Evolutionary conservation across 768 basidiomycete genomes (phyloP).

Genomic region (Strobilomyces confusus): DNA sequence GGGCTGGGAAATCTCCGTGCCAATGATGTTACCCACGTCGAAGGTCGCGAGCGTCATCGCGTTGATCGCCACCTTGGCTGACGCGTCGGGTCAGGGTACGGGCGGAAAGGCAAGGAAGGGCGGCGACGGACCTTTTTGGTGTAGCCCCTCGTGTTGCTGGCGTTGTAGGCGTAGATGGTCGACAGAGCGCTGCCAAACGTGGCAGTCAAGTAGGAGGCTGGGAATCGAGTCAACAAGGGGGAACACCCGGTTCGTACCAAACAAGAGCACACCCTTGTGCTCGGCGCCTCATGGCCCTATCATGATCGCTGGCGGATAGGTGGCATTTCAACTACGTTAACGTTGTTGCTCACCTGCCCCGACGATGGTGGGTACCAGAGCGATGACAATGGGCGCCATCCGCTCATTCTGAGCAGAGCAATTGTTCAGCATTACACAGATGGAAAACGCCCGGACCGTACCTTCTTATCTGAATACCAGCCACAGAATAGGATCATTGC

Average conservation of each 20-base stretch:
- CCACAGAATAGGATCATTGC: conserved; percentile 49
- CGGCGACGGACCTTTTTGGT: conserved; percentile 50
- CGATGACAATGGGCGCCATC: conserved; percentile 58
- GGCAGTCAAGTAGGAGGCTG: conserved; percentile 48
- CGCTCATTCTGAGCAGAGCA: conserved; percentile 43
- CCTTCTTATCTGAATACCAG: conserved; percentile 66
- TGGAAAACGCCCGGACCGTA: conserved; percentile 13
- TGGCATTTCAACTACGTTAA: neutral
- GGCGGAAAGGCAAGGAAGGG: neutral
- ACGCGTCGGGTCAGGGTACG: neutral
- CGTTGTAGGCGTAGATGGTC: conserved; percentile 60
- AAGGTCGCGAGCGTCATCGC: conserved; percentile 55
- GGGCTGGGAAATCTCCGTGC: conserved; percentile 60
- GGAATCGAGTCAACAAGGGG: neutral
- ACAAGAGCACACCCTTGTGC: conserved; percentile 50
- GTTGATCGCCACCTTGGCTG: conserved; percentile 49
- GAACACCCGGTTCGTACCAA: conserved; percentile 37
- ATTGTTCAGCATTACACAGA: neutral
- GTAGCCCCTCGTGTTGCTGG: conserved; percentile 59
- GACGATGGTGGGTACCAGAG: conserved; percentile 54
- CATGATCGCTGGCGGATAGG: conserved; percentile 37
- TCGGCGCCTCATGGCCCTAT: conserved; percentile 49
- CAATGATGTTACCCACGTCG: conserved; percentile 57
- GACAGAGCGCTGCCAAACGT: conserved; percentile 59
- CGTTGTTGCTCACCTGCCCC: conserved; percentile 40